These are phyloP conservation scores for Fraxinus albicans DNA, from an alignment of 305 asterid genomes.

Conservation along the genomic window DNA sequence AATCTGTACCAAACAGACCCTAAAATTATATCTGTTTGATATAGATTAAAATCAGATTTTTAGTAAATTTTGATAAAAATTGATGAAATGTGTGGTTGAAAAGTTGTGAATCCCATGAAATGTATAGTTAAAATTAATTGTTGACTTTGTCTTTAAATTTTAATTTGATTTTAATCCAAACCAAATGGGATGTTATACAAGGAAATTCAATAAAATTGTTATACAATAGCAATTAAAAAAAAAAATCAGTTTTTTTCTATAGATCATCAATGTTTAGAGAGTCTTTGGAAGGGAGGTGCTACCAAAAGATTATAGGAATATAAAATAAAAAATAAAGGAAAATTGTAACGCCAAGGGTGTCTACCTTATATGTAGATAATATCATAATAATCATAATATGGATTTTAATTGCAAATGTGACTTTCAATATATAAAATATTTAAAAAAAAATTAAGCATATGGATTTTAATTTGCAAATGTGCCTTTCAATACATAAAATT, in stretches of 20 bases:
- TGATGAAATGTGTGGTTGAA: too few species aligned
- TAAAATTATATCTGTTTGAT: too few species aligned
- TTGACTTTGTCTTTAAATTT: too few species aligned
- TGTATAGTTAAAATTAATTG: too few species aligned
- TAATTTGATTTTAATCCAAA: too few species aligned
- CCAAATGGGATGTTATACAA: not conserved
- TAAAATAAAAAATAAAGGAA: not conserved
- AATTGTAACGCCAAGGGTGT: conserved; percentile 22
- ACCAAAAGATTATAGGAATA: conserved; percentile 17
- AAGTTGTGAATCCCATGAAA: too few species aligned
- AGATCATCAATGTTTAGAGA: too few species aligned
- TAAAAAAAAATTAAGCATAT: too few species aligned
- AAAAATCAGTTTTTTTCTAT: too few species aligned
- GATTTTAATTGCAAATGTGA: not conserved
- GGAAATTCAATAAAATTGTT: not conserved
- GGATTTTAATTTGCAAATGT: too few species aligned
- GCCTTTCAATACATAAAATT: not conserved
- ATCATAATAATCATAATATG: not conserved
- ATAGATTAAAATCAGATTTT: too few species aligned
- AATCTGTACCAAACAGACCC: too few species aligned
- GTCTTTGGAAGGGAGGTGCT: not conserved
- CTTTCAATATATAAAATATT: not conserved
- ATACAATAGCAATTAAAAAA: not conserved
- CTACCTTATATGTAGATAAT: conserved; percentile 17
- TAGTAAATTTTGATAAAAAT: not conserved